Evolutionary conservation across 495 filamentous ascomycete species (phyloP).

Genomic region (Hypoxylon lienhwacheense): DNA sequence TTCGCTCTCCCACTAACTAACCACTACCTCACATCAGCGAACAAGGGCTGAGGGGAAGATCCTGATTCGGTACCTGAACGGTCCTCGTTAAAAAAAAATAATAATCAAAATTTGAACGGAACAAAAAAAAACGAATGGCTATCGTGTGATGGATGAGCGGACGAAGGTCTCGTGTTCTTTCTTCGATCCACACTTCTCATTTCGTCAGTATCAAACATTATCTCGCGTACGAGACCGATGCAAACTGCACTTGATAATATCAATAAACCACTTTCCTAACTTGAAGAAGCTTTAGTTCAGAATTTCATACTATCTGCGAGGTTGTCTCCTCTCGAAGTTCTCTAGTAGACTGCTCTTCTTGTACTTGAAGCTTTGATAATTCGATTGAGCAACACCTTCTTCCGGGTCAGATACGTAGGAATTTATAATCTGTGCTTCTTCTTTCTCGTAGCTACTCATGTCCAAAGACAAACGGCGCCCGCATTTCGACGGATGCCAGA

Average conservation of each 20-base stretch:
- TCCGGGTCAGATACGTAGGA: slow-evolving; percentile 35
- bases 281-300: slow-evolving; percentile 36
- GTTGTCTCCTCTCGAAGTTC: slow-evolving; percentile 35
- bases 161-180: slow-evolving; percentile 2
- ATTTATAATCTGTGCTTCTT: slow-evolving; percentile 17
- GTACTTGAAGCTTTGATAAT: slow-evolving; percentile 33
- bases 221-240: slow-evolving; percentile 18
- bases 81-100: no score
- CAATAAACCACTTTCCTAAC: slow-evolving; percentile 24
- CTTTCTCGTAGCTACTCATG: slow-evolving; percentile 29
- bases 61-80: slow-evolving; percentile 24
- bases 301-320: slow-evolving; percentile 41
- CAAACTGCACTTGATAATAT: slow-evolving; percentile 22
- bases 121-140: slow-evolving; percentile 5
- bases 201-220: slow-evolving; percentile 23
- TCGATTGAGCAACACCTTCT: slow-evolving; percentile 39
- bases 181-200: slow-evolving; percentile 19
- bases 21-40: slow-evolving; percentile 38
- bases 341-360: slow-evolving; percentile 30
- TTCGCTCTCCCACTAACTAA: no score
- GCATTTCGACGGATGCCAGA: slow-evolving; percentile 38
- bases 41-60: slow-evolving; percentile 18
- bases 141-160: slow-evolving; percentile 13
- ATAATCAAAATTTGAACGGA: no score
- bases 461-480: slow-evolving; percentile 31